Evolutionary conservation across 805 yeast genomes (phyloP).

Genomic region (Barnettozyma botsteinii): DNA sequence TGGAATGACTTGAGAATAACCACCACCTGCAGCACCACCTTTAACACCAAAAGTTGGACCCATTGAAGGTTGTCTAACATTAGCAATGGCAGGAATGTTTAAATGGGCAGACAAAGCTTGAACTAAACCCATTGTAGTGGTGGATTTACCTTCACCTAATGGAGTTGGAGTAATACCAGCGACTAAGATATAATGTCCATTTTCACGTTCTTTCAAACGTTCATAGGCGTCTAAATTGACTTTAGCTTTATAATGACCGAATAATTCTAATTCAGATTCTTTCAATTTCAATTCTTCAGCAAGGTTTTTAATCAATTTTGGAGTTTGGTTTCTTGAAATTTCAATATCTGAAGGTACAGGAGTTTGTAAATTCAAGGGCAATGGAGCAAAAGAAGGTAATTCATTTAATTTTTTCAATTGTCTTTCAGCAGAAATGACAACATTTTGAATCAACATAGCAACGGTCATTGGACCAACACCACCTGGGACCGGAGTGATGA

Average conservation of each 20-base stretch:
- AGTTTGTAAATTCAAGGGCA: constrained; percentile 44
- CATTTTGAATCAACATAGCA: constrained; percentile 87
- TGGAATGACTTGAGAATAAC: constrained; percentile 95
- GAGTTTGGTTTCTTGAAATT: constrained; percentile 82
- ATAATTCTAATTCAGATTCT: constrained; percentile 76
- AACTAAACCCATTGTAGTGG: constrained; percentile 94
- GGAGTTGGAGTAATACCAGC: constrained; percentile 99
- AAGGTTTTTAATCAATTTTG: constrained; percentile 70
- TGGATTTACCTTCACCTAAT: constrained; percentile 95
- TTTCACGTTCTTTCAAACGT: constrained; percentile 54
- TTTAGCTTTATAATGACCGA: constrained; percentile 88
- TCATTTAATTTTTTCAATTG: constrained; percentile 5
- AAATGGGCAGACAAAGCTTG: constrained; percentile 94
- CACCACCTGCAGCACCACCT: constrained; percentile 99
- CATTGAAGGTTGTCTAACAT: constrained; percentile 97
- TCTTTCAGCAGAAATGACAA: constrained; percentile 69
- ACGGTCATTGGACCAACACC: constrained; percentile 99
- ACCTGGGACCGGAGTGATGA: constrained; percentile 95
- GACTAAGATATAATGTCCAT: constrained; percentile 86
- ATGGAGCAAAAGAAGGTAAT: constrained; percentile 25
- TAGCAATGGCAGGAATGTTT: constrained; percentile 78
- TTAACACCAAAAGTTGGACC: constrained; percentile 98
- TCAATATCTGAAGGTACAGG: constrained; percentile 93
- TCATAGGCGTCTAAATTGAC: constrained; percentile 63
- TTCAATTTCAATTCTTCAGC: constrained; percentile 81